Base-by-base conservation (phyloP, 495 filamentous ascomycete genomes). In the Aspergillus leporis region DNA sequence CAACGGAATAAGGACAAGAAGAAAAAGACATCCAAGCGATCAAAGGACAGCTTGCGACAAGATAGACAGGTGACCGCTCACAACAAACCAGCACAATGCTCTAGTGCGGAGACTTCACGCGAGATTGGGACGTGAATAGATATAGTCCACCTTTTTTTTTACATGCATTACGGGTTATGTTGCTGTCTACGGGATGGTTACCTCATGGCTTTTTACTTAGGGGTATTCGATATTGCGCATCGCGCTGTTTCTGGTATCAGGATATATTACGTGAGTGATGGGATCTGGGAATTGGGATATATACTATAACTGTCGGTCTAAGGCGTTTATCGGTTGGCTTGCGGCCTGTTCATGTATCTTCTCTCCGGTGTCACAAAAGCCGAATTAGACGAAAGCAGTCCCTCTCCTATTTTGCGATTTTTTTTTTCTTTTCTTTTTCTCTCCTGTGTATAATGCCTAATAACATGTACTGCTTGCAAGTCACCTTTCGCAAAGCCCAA, bases 1-100 rank as follows among this genome's bases (percentile, higher is more conserved):
- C 65, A 28, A 5, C 58, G 53, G 18, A 34, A 51, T 23, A 60
- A 51, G 28, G 58, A 61, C 30, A 65, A 60, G 38, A 64, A 55
- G 38, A 60, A 53, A 53, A 62, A 51, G 34, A 28, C 12, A 4
- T 51, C 48, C 19, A 53, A 50, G 43, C 52, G 46, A 9, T 56
- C 58, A 1, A 47, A 23, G 5, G 19, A 47, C 16, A 14, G 19
- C 43, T 23, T 5, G 18, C 43, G 21, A 23, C 21, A 21, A 12
- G 13, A 14, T n/a, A 47, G 19, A 14, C 43, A 1, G 43, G 13
- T n/a, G 19, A n/a, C 14, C 14, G 4, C 14, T n/a, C 4, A n/a
- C 6, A 14, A 14, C 38, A 16, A 16, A n/a, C 38, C 6, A 16
- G 38, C 14, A 7, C 43, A 23, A 47, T 47, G 43, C 16, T 22